Evolutionary conservation across 306 rosid genomes (phyloP).

Genomic region (Alnus rubra): DNA sequence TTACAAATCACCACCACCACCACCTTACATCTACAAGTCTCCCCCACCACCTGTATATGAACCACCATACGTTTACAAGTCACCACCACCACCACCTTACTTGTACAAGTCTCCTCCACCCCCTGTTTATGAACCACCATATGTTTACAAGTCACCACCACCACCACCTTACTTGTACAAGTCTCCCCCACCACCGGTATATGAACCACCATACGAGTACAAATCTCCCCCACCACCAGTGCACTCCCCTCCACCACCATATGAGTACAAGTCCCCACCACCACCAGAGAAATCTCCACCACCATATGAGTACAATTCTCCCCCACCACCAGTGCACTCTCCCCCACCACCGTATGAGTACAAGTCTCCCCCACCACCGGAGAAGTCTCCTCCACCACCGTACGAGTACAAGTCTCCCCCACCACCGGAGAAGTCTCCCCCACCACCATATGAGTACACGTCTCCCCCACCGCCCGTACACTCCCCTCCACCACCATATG

Average conservation of each 20-base stretch:
- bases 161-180: slow-evolving; percentile 22
- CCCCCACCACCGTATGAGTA: slow-evolving; percentile 48
- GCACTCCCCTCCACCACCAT: slow-evolving; percentile 53
- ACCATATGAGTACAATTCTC: slow-evolving; percentile 44
- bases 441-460: slow-evolving; percentile 37
- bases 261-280: slow-evolving; percentile 45
- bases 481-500: slow-evolving; percentile 42
- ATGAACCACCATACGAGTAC: slow-evolving; percentile 6
- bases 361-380: slow-evolving; percentile 66
- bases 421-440: slow-evolving; percentile 47
- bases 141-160: slow-evolving; percentile 31
- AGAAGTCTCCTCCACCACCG: slow-evolving; percentile 56
- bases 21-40: not conserved
- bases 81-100: slow-evolving; percentile 27
- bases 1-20: slow-evolving; percentile 34
- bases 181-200: slow-evolving; percentile 21
- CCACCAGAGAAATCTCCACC: slow-evolving; percentile 48
- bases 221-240: slow-evolving; percentile 50
- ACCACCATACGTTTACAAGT: slow-evolving; percentile 19
- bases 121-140: slow-evolving; percentile 4
- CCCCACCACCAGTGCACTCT: slow-evolving; percentile 44
- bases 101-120: slow-evolving; percentile 48
- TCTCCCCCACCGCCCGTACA: slow-evolving; percentile 38
- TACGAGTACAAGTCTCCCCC: slow-evolving; percentile 64
- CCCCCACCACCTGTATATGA: not conserved